A percentile compares a stretch with the other conserved stretches of the same genome.
These are phyloP conservation scores for Lippia alba DNA, from an alignment of 305 asterid genomes.

Conservation along the genomic window DNA sequence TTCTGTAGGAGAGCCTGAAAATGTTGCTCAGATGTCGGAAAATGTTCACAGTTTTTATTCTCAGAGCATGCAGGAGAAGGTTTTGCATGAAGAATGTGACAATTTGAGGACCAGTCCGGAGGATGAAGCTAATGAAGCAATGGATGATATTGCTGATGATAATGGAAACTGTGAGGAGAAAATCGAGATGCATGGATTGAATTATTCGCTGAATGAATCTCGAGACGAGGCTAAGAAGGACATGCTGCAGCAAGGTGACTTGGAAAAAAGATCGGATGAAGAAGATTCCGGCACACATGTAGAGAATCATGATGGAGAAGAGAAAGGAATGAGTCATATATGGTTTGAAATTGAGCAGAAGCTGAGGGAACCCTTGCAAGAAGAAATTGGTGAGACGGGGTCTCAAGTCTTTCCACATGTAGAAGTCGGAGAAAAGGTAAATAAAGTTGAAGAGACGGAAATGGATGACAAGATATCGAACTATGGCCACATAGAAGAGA, in stretches of 20 bases:
- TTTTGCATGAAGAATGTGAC: slow-evolving; percentile 37
- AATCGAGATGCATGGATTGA: slow-evolving; percentile 34
- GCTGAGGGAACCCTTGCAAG: slow-evolving; percentile 41
- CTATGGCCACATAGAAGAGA: slow-evolving; percentile 39
- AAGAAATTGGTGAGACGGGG: slow-evolving; percentile 35
- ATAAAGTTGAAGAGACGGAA: slow-evolving; percentile 39
- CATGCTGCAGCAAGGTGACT: slow-evolving; percentile 33
- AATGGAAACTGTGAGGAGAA: slow-evolving; percentile 34
- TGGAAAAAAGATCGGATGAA: slow-evolving; percentile 32
- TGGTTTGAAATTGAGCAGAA: slow-evolving; percentile 47
- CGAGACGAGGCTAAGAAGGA: slow-evolving; percentile 35
- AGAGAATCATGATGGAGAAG: slow-evolving; percentile 43
- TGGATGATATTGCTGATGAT: slow-evolving; percentile 28
- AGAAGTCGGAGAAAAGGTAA: slow-evolving; percentile 31
- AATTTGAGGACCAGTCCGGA: slow-evolving; percentile 37
- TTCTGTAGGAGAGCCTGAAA: slow-evolving; percentile 29
- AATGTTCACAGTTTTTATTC: slow-evolving; percentile 32
- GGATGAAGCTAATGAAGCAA: slow-evolving; percentile 37
- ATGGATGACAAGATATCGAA: slow-evolving; percentile 34
- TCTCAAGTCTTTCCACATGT: slow-evolving; percentile 37
- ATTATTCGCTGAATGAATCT: slow-evolving; percentile 35
- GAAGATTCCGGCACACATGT: slow-evolving; percentile 38
- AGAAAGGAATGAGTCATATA: slow-evolving; percentile 36
- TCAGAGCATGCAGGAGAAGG: slow-evolving; percentile 39
- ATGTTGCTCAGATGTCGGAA: slow-evolving; percentile 32